Conservation (phyloP, 2,329 filamentous ascomycete species). For the Rhexocercosporidium sp. region DNA sequence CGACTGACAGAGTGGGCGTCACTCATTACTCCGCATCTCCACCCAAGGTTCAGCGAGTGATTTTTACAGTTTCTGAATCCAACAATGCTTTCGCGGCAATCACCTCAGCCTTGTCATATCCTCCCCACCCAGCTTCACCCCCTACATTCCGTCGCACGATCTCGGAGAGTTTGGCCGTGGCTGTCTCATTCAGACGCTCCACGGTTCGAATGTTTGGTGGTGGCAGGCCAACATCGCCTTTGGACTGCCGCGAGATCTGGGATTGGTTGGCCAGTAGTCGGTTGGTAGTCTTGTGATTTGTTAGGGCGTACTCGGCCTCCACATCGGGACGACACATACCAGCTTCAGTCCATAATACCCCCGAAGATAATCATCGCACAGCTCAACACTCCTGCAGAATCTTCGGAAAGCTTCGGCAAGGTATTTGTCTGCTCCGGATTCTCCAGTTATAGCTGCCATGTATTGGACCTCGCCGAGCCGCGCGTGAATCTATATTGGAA, state of each 20-base stretch:
- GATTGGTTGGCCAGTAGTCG: constrained; percentile 51
- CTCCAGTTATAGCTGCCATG: constrained; percentile 62
- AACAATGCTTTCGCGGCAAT: constrained; percentile 67
- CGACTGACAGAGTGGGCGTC: background rate
- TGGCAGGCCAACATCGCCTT: constrained; percentile 51
- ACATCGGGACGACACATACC: constrained; percentile 51
- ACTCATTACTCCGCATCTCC: background rate
- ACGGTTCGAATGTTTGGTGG: constrained; percentile 64
- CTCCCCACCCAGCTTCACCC: constrained; percentile 70
- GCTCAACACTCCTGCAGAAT: constrained; percentile 88
- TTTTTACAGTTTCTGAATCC: constrained; percentile 35
- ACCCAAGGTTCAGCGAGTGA: constrained; percentile 36
- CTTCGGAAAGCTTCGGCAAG: constrained; percentile 78
- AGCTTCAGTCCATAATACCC: constrained; percentile 92
- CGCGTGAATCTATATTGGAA: constrained; percentile 72
- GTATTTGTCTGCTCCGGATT: constrained; percentile 51
- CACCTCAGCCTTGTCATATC: constrained; percentile 74
- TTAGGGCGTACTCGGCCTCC: constrained; percentile 24
- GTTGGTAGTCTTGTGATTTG: constrained; percentile 39
- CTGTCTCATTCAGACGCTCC: constrained; percentile 71
- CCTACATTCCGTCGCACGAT: constrained; percentile 70
- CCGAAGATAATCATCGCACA: constrained; percentile 90
- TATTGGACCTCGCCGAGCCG: constrained; percentile 83
- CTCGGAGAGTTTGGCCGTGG: constrained; percentile 76
- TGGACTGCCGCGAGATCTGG: constrained; percentile 53